Evolutionary conservation across 139 green algal species (phyloP), one percentile per base, ranked within the genome.

Genomic region (Auxenochlorella pyrenoidosa): DNA sequence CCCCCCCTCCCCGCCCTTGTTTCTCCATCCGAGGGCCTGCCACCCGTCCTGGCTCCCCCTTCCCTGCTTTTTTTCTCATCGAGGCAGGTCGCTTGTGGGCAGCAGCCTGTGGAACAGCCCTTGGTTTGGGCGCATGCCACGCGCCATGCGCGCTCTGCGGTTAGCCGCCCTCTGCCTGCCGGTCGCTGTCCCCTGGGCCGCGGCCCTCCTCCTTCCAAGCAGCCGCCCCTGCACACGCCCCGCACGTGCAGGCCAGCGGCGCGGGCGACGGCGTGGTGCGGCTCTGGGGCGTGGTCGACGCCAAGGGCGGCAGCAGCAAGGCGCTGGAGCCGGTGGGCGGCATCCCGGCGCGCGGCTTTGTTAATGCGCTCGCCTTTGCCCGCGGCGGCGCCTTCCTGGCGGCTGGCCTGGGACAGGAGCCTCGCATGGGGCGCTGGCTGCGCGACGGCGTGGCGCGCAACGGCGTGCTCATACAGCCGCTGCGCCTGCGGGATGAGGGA

Each of bases 341-440:
- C 6, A 73, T 99, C 21, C 93, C 97, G 3, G 93, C 92, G 41
- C 88, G 90, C 8, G 97, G 97, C 16, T 99, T 98, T 90, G 95
- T 99, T 6, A 99, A 99, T 87, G 91, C 91, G 0, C 87, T 99
- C 1, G 90, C 92, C 22, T 88, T 99, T 8, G 96, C 92, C 5
- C 86, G 83, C 44, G 94, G 86, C 51, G 97, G 93, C 1, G 82
- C 86, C 26, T 94, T 99, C 34, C 54, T 98, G 43, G 87, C 97
- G n/a, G 97, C 97, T 21, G 97, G 94, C 0, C 83, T 98, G 73
- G 97, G 97, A 0, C 95, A 98, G 90, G 97, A 99, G 93, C 97
- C 97, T 40, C 89, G 97, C 79, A 88, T 99, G 78, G 97, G 97
- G 34, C 90, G 97, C 1, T 99, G 97, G 97, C 93, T 88, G 22